A percentile compares a stretch with the other conserved stretches of the same genome.
Conservation (phyloP, 225 moss, liverwort and hornwort genomes). For the Marchantia paleacea region DNA sequence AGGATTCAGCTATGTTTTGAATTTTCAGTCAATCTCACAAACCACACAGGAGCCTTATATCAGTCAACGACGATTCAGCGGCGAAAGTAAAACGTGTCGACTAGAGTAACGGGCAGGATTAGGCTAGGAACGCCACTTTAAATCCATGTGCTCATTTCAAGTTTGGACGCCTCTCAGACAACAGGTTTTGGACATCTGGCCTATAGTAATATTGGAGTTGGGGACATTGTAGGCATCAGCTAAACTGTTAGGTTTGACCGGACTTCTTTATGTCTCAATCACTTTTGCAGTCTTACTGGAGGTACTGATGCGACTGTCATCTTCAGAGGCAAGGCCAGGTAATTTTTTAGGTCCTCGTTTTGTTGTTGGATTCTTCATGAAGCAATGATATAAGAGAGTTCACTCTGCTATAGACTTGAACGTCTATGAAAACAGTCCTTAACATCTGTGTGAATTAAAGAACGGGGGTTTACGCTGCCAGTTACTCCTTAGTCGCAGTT, state of each 20-base stretch:
- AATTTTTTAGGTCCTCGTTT: background rate
- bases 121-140: background rate
- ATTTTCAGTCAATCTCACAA: background rate
- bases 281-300: constrained; percentile 29
- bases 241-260: background rate
- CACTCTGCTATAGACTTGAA: background rate
- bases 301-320: background rate
- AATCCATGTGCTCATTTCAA: background rate
- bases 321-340: constrained; percentile 28
- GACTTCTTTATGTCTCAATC: background rate
- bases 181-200: background rate
- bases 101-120: background rate
- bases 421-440: background rate
- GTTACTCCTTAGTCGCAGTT: background rate
- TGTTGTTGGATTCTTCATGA: background rate
- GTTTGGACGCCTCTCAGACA: background rate
- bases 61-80: background rate
- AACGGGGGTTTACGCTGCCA: background rate
- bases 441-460: background rate
- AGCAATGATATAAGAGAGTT: background rate
- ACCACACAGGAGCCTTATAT: background rate
- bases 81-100: background rate
- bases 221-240: background rate
- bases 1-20: background rate
- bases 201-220: background rate